These are phyloP conservation scores for Clonostachys solani DNA, from an alignment of 2,329 filamentous ascomycete genomes.

Conservation along the genomic window DNA sequence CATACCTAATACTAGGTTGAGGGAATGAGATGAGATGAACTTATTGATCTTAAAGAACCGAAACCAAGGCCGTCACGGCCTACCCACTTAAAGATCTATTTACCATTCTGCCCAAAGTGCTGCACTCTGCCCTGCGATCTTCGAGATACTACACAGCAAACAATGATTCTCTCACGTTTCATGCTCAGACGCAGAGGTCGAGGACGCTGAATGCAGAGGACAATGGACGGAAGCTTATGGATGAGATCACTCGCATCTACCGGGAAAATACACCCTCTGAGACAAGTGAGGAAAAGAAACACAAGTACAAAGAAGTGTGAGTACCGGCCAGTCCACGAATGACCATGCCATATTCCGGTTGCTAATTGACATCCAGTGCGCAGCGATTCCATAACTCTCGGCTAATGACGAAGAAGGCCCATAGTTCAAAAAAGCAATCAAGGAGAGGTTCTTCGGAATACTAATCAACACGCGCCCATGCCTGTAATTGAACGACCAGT, in stretches of 20 bases:
- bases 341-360: neutral
- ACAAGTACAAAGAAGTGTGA: conserved; percentile 45
- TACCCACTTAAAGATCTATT: conserved; percentile 45
- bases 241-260: conserved; percentile 45
- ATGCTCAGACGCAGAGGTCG: conserved; percentile 50
- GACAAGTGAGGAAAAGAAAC: conserved; percentile 37
- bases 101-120: conserved; percentile 36
- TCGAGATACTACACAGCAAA: conserved; percentile 50
- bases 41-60: conserved; percentile 37
- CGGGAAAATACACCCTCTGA: conserved; percentile 37
- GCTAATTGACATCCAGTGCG: conserved; percentile 20
- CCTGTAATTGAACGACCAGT: too few species aligned
- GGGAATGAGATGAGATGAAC: conserved; percentile 39
- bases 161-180: conserved; percentile 48
- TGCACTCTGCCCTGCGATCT: conserved; percentile 39
- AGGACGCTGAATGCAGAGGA: conserved; percentile 47
- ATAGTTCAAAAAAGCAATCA: conserved; percentile 44
- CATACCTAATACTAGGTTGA: conserved; percentile 25
- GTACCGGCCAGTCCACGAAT: conserved; percentile 5
- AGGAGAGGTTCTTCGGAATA: conserved; percentile 29
- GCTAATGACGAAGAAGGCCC: conserved; percentile 41
- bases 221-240: conserved; percentile 43
- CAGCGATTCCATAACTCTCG: conserved; percentile 39
- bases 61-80: conserved; percentile 52
- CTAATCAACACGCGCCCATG: too few species aligned